A percentile compares a stretch with the other conserved stretches of the same genome.
Conservation (phyloP, 768 basidiomycete genomes). For the Collybia sordida region DNA sequence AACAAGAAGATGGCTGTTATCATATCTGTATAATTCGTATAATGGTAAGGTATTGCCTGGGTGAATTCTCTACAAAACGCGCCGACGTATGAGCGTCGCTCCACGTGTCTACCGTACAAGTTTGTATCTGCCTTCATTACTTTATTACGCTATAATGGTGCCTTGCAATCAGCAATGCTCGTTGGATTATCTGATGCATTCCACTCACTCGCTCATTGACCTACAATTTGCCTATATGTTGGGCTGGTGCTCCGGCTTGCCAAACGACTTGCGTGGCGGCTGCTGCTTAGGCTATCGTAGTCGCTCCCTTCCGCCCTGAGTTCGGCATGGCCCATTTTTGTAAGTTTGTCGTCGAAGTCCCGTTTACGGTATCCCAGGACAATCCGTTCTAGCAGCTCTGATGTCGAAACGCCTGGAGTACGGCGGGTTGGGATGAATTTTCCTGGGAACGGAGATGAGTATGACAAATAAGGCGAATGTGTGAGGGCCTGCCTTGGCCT, state of each 20-base stretch:
- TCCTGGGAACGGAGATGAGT: conserved; percentile 46
- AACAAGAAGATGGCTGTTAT: too few species aligned
- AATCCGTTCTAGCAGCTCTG: conserved; percentile 89
- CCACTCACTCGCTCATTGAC: background rate
- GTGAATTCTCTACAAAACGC: background rate
- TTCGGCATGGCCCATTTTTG: conserved; percentile 81
- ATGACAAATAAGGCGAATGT: conserved; percentile 1
- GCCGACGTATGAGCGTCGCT: background rate
- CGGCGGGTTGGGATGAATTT: conserved; percentile 94
- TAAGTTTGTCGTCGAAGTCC: conserved; percentile 86
- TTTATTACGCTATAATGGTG: too few species aligned
- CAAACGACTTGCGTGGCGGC: conserved; percentile 29
- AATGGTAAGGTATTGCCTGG: background rate
- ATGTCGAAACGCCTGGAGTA: conserved; percentile 93
- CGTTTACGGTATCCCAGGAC: conserved; percentile 83
- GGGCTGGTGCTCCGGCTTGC: conserved; percentile 30
- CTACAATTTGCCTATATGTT: conserved; percentile 4
- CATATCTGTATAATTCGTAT: background rate
- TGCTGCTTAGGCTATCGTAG: conserved; percentile 36
- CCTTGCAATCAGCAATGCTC: background rate
- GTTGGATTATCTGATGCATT: background rate
- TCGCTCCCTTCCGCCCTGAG: conserved; percentile 65
- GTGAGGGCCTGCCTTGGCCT: conserved; percentile 56
- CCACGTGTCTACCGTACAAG: background rate
- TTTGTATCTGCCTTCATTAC: background rate